Evolutionary conservation across 495 filamentous ascomycete species (phyloP).

Genomic region (Penicillium malachiteum): DNA sequence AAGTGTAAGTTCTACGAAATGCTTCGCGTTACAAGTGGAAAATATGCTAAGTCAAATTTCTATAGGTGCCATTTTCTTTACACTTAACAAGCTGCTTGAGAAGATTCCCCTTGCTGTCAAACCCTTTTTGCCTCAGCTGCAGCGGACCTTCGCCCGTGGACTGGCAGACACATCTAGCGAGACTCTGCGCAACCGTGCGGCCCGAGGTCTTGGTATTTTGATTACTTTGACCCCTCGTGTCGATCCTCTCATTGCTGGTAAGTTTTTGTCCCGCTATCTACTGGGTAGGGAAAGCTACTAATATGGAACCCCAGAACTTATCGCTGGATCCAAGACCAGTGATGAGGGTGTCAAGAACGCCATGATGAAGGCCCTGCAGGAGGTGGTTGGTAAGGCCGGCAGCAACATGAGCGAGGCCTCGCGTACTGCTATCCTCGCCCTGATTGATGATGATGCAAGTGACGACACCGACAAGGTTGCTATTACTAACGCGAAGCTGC

Average conservation of each 20-base stretch:
- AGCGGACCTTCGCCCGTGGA: conserved; percentile 94
- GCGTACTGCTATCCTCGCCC: conserved; percentile 70
- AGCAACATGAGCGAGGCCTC: conserved; percentile 91
- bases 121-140: conserved; percentile 94
- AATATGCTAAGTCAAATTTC: conserved; percentile 7
- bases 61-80: conserved; percentile 81
- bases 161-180: conserved; percentile 93
- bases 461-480: conserved; percentile 72
- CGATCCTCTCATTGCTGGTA: conserved; percentile 72
- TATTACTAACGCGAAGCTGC: conserved; percentile 83
- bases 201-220: conserved; percentile 92
- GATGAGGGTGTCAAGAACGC: conserved; percentile 89
- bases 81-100: conserved; percentile 90
- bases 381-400: conserved; percentile 93
- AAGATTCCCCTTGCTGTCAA: conserved; percentile 96
- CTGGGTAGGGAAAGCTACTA: background rate
- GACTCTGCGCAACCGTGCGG: conserved; percentile 78
- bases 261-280: background rate
- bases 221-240: conserved; percentile 96
- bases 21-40: background rate
- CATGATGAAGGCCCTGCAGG: conserved; percentile 96
- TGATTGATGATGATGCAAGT: conserved; percentile 83
- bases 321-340: conserved; percentile 86
- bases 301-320: conserved; percentile 58
- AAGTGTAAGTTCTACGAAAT: conserved; percentile 53